Percentiles rank a stretch among this genome's conserved stretches.
These are phyloP conservation scores for Phyllosticta citriasiana DNA, from an alignment of 2,329 filamentous ascomycete species.

Conservation along the genomic window DNA sequence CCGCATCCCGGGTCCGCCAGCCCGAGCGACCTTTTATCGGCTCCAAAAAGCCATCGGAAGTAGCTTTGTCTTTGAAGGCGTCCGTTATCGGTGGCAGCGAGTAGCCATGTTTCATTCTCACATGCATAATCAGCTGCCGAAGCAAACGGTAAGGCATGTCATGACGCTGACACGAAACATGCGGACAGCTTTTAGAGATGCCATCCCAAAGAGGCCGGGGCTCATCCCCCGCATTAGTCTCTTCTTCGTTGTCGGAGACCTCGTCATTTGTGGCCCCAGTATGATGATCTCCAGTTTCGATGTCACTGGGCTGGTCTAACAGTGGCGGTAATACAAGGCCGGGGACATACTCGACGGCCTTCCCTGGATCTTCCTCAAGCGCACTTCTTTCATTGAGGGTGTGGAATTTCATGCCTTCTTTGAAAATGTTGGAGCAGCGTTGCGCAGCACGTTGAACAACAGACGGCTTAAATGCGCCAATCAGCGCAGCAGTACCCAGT, in stretches of 20 bases:
- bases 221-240: neutral
- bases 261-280: neutral
- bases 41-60: conserved; percentile 51
- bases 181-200: conserved; percentile 23
- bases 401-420: conserved; percentile 57
- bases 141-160: conserved; percentile 18
- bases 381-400: conserved; percentile 39
- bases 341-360: conserved; percentile 28
- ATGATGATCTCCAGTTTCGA: neutral
- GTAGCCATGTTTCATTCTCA: conserved; percentile 36
- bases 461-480: conserved; percentile 50
- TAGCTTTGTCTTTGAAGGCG: conserved; percentile 15
- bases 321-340: conserved; percentile 17
- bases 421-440: conserved; percentile 68
- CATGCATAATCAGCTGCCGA: conserved; percentile 33
- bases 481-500: conserved; percentile 64
- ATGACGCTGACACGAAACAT: conserved; percentile 21
- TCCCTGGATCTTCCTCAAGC: conserved; percentile 13
- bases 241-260: conserved; percentile 4
- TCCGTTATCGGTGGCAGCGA: conserved; percentile 30
- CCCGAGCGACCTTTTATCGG: neutral
- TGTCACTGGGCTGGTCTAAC: neutral
- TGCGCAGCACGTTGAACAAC: conserved; percentile 60
- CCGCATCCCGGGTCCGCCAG: neutral
- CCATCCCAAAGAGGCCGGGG: conserved; percentile 19